phyloP scores from a whole-genome alignment of 192 early-diverging fungal species.

The Paraglomus occultum region DNA sequence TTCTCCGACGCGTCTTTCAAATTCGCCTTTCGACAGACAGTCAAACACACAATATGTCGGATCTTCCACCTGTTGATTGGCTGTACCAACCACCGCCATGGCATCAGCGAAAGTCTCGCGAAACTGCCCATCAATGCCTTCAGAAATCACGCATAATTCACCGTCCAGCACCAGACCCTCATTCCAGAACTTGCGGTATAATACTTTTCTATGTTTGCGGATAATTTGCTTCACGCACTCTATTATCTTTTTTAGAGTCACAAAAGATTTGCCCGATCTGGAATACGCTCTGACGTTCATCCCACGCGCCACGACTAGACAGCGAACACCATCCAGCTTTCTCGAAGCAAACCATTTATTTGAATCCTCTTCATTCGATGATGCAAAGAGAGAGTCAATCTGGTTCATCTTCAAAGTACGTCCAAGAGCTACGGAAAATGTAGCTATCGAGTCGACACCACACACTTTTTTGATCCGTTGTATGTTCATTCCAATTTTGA shows the following conservation, averaged over 20 bases:
- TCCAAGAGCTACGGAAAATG: slow-evolving; percentile 33
- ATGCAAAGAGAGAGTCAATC: slow-evolving; percentile 18
- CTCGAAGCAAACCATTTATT: slow-evolving; percentile 46
- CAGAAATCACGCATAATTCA: slow-evolving; percentile 24
- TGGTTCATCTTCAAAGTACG: slow-evolving; percentile 12
- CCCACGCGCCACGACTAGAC: slow-evolving; percentile 38
- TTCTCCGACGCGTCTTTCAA: slow-evolving; percentile 30
- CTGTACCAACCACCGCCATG: slow-evolving; percentile 18
- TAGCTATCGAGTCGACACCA: slow-evolving; percentile 18
- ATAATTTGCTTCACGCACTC: slow-evolving; percentile 19
- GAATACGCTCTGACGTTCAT: slow-evolving; percentile 36
- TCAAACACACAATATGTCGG: slow-evolving; percentile 53
- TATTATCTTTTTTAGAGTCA: slow-evolving; percentile 29
- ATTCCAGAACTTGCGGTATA: background rate
- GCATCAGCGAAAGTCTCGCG: background rate
- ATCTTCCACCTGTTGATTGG: slow-evolving; percentile 23
- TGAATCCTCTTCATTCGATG: background rate
- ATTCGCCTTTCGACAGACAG: slow-evolving; percentile 36
- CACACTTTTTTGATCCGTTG: slow-evolving; percentile 23
- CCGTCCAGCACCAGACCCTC: background rate
- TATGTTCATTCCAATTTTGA: slow-evolving; percentile 34
- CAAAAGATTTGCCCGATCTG: slow-evolving; percentile 40
- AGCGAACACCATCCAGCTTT: slow-evolving; percentile 54
- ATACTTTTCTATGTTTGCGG: background rate
- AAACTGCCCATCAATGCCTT: background rate